phyloP scores from a whole-genome alignment of 345 rosid genomes.

The Aquilaria sinensis region DNA sequence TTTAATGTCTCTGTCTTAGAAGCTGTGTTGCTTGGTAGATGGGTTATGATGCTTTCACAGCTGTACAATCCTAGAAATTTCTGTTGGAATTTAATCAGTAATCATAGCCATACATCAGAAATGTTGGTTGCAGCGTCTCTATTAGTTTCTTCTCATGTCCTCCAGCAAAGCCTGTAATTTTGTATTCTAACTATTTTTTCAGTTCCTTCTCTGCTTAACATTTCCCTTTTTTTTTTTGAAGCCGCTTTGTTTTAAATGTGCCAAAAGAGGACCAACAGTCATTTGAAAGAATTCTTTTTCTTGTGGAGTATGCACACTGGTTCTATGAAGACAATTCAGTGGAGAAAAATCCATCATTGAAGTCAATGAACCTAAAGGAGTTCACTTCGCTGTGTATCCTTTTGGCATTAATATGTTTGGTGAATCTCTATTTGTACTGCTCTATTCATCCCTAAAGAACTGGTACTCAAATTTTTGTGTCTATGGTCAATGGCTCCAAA shows the following conservation, averaged over 20 bases:
- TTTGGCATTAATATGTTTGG: slow-evolving; percentile 4
- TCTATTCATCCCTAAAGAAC: too few relatives aligned
- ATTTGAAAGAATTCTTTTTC: slow-evolving; percentile 92
- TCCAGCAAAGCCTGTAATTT: too few relatives aligned
- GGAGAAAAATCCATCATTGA: slow-evolving; percentile 82
- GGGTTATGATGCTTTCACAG: too few relatives aligned
- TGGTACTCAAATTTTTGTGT: too few relatives aligned
- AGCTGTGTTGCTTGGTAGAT: too few relatives aligned
- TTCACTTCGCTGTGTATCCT: slow-evolving; percentile 93
- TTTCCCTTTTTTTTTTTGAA: slow-evolving; percentile 24
- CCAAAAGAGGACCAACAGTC: slow-evolving; percentile 98
- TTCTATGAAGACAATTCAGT: slow-evolving; percentile 95
- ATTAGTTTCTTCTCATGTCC: neutral
- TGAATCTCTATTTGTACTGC: slow-evolving; percentile 4
- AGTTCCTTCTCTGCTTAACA: neutral
- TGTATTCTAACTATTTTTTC: slow-evolving; percentile 1
- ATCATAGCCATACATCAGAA: neutral
- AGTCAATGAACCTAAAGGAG: slow-evolving; percentile 84
- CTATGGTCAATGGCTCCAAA: too few relatives aligned
- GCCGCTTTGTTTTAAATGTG: slow-evolving; percentile 96
- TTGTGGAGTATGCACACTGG: slow-evolving; percentile 98
- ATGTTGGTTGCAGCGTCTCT: neutral
- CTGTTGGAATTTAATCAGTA: neutral
- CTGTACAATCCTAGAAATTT: too few relatives aligned
- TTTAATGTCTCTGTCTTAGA: too few relatives aligned